Evolutionary conservation across 2,329 filamentous ascomycete species (phyloP).

Genomic region (Xylariaceae sp.): DNA sequence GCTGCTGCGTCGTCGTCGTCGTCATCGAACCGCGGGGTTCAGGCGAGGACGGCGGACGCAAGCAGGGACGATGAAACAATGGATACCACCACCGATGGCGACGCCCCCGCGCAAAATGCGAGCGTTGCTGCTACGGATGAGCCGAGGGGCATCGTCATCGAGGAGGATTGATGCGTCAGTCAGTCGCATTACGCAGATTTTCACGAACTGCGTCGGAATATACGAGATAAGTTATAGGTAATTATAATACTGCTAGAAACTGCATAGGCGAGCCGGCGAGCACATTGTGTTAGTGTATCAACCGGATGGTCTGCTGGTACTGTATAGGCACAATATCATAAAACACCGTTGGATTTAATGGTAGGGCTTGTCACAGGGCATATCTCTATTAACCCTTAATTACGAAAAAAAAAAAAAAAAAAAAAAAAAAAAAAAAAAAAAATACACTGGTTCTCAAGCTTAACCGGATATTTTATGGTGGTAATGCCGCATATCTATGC

Average conservation of each 20-base stretch:
- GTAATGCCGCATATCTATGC: too few relatives aligned
- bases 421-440: too few relatives aligned
- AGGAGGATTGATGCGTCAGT: conserved; percentile 36
- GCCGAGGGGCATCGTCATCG: conserved; percentile 37
- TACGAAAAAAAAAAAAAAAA: too few relatives aligned
- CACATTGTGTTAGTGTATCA: not conserved
- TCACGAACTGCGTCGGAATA: not conserved
- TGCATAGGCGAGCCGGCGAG: not conserved
- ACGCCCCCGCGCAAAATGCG: conserved; percentile 11
- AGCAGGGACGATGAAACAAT: conserved; percentile 16
- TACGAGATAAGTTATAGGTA: not conserved
- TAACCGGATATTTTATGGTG: too few relatives aligned
- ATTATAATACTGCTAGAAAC: not conserved
- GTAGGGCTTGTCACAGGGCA: too few relatives aligned
- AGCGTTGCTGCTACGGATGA: conserved; percentile 31
- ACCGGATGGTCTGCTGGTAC: not conserved
- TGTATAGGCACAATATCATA: not conserved
- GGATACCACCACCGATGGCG: conserved; percentile 13
- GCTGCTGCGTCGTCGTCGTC: conserved; percentile 1
- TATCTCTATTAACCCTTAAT: too few relatives aligned
- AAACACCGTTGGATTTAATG: not conserved
- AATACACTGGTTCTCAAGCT: too few relatives aligned
- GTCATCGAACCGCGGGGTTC: conserved; percentile 21
- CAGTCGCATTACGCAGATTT: not conserved
- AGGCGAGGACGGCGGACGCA: conserved; percentile 27